Conservation (phyloP, 1,139 yeast species). For the Tardiomyces blankii region DNA sequence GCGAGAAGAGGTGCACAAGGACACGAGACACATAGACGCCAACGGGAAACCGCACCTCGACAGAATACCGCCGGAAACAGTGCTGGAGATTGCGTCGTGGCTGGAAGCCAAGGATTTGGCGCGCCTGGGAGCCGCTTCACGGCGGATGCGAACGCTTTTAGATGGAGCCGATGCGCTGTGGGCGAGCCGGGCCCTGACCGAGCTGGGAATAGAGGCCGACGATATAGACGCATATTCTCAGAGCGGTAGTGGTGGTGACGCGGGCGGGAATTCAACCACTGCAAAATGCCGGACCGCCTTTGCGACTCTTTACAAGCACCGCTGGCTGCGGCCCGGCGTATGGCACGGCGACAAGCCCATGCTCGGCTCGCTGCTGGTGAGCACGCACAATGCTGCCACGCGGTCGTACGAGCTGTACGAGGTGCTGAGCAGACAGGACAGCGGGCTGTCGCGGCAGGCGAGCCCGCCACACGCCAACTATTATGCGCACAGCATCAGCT, state of each 20-base stretch:
- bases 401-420: neutral
- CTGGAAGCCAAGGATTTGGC: neutral
- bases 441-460: neutral
- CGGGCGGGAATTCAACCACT: too few relatives aligned
- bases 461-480: neutral
- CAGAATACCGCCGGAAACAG: neutral
- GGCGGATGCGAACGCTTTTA: neutral
- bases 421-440: neutral
- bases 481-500: neutral
- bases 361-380: constrained; percentile 1
- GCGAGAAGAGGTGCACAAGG: too few relatives aligned
- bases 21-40: too few relatives aligned
- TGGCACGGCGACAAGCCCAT: constrained; percentile 1
- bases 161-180: neutral
- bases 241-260: too few relatives aligned
- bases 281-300: neutral
- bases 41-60: too few relatives aligned
- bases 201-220: neutral
- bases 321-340: constrained; percentile 1
- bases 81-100: neutral
- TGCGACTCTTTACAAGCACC: neutral
- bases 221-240: neutral
- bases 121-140: neutral
- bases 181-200: neutral
- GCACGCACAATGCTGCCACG: neutral